These are phyloP conservation scores for Proteromonas lacertae DNA, from an alignment of 352 stramenopile species.

Conservation along the genomic window DNA sequence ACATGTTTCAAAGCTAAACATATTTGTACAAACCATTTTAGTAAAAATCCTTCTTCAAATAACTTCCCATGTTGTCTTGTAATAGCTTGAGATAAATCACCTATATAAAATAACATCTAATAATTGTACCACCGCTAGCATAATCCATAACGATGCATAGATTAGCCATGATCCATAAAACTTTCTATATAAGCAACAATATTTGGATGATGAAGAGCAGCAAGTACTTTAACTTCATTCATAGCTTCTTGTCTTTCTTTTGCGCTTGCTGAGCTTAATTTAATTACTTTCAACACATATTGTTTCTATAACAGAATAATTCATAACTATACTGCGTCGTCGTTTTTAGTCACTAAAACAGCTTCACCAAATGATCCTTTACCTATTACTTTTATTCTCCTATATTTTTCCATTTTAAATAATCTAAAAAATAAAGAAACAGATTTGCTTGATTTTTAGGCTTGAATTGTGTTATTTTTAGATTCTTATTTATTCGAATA, in stretches of 20 bases:
- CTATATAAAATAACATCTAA: too few species aligned
- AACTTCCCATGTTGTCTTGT: background rate
- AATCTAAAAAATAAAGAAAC: too few species aligned
- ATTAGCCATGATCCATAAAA: conserved; percentile 5
- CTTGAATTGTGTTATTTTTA: too few species aligned
- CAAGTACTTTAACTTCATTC: conserved; percentile 7
- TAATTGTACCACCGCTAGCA: conserved; percentile 14
- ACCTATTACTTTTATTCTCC: conserved; percentile 1
- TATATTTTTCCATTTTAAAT: conserved; percentile 5
- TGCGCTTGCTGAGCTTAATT: conserved; percentile 3
- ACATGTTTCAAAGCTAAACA: conserved; percentile 17
- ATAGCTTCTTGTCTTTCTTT: conserved; percentile 2
- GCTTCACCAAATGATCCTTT: conserved; percentile 3
- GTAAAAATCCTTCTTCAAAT: background rate
- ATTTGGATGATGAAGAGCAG: conserved; percentile 8
- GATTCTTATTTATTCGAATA: too few species aligned
- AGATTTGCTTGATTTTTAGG: too few species aligned
- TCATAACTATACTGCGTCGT: too few species aligned
- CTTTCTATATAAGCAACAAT: conserved; percentile 8
- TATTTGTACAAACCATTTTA: conserved; percentile 13
- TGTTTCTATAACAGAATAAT: background rate
- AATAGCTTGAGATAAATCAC: conserved; percentile 12
- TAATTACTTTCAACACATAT: background rate
- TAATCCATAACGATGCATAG: conserved; percentile 23
- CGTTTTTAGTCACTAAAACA: too few species aligned